These are phyloP conservation scores for Aspergillus fumigatus DNA, from an alignment of 2,329 filamentous ascomycete genomes.

Conservation along the genomic window DNA sequence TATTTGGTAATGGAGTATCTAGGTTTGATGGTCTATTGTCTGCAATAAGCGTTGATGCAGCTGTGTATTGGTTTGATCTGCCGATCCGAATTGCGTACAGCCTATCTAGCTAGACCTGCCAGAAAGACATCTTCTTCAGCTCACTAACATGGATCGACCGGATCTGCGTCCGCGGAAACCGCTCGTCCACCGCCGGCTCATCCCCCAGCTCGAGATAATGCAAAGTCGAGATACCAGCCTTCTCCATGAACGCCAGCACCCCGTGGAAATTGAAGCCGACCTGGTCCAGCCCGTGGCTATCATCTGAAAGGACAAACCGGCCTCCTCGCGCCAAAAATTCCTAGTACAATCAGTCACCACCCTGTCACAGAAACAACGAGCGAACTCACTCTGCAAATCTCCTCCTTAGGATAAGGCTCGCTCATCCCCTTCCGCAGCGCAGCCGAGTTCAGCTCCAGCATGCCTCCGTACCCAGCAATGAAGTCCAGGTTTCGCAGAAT, in stretches of 20 bases:
- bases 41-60: background rate
- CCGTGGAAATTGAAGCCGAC: conserved; percentile 77
- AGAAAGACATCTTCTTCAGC: conserved; percentile 32
- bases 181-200: conserved; percentile 23
- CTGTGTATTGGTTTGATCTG: background rate
- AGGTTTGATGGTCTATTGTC: background rate
- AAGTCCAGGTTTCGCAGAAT: conserved; percentile 70
- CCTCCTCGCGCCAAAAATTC: conserved; percentile 70
- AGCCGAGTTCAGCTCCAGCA: conserved; percentile 86
- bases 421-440: conserved; percentile 82
- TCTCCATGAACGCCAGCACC: conserved; percentile 65
- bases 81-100: background rate
- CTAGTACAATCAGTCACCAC: conserved; percentile 39
- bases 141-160: conserved; percentile 29
- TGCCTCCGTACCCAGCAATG: conserved; percentile 68
- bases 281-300: conserved; percentile 85
- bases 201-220: conserved; percentile 34
- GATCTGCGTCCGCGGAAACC: conserved; percentile 36
- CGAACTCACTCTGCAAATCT: conserved; percentile 66
- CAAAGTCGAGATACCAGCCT: conserved; percentile 34
- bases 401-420: conserved; percentile 80
- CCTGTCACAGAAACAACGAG: background rate
- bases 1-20: background rate
- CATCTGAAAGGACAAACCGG: conserved; percentile 85
- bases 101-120: conserved; percentile 10